Percentiles rank a stretch among this genome's conserved stretches.
Conservation (phyloP, 768 basidiomycete genomes). For the Xerocomellus amylosporus region DNA sequence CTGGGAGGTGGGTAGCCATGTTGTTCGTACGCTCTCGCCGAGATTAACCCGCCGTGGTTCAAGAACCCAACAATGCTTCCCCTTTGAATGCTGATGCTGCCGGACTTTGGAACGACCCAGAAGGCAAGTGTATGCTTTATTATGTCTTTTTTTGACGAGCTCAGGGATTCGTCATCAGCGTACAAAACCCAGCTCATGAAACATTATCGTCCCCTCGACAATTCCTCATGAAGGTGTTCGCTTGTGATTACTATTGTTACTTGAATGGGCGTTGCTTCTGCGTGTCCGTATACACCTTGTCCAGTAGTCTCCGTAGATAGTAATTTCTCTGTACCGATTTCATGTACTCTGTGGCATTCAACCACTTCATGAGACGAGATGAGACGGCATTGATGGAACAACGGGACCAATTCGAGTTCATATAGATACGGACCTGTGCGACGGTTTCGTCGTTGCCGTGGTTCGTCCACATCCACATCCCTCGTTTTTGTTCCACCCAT, state of each 20-base stretch:
- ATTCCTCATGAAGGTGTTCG: slow-evolving; percentile 27
- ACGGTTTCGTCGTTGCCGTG: too few relatives aligned
- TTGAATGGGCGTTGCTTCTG: not conserved
- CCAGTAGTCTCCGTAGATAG: slow-evolving; percentile 13
- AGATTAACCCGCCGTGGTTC: slow-evolving; percentile 1
- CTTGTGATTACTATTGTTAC: not conserved
- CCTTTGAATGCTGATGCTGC: slow-evolving; percentile 89
- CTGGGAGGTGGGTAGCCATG: slow-evolving; percentile 65
- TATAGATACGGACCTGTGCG: too few relatives aligned
- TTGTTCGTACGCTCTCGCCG: not conserved
- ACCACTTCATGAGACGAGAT: too few relatives aligned
- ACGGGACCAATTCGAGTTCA: too few relatives aligned
- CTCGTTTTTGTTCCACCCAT: not conserved
- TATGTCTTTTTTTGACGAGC: not conserved
- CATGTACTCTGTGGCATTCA: slow-evolving; percentile 13
- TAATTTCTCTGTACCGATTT: slow-evolving; percentile 2
- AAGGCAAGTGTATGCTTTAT: slow-evolving; percentile 41
- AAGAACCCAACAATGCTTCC: slow-evolving; percentile 92
- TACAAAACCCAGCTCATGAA: slow-evolving; percentile 72
- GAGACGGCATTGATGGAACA: too few relatives aligned
- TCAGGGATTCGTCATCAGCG: slow-evolving; percentile 37
- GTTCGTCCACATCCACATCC: too few relatives aligned
- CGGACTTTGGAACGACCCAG: slow-evolving; percentile 70
- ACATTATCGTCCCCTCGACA: slow-evolving; percentile 60
- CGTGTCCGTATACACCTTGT: not conserved